phyloP scores from a whole-genome alignment of 73 alveolate species.

The Stentor roeselii region DNA sequence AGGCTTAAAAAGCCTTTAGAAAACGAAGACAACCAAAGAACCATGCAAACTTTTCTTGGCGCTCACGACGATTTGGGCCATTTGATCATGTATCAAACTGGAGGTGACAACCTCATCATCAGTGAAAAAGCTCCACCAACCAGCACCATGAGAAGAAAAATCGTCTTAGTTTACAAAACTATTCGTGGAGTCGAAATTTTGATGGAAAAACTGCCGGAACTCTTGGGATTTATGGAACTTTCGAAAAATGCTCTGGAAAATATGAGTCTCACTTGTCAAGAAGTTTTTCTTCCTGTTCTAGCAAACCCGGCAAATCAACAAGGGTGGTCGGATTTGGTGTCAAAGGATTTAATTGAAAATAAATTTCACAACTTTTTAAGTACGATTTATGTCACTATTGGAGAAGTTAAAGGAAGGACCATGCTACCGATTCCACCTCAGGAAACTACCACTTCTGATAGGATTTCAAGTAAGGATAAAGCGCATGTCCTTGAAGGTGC shows the following conservation, averaged over 20 bases:
- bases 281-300: conserved; percentile 80
- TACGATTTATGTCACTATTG: conserved; percentile 97
- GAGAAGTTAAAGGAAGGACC: conserved; percentile 99
- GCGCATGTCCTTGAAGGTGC: conserved; percentile 99
- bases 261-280: conserved; percentile 32
- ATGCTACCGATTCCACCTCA: conserved; percentile 77
- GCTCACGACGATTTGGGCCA: conserved; percentile 24
- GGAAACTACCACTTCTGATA: conserved; percentile 89
- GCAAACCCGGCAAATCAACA: conserved; percentile 94
- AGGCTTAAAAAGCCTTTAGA: conserved; percentile 6
- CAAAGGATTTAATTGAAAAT: conserved; percentile 91
- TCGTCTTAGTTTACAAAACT: not conserved
- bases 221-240: conserved; percentile 27
- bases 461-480: conserved; percentile 96
- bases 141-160: not conserved
- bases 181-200: conserved; percentile 14
- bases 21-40: conserved; percentile 11
- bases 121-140: not conserved
- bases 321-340: conserved; percentile 99
- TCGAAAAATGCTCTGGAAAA: conserved; percentile 22
- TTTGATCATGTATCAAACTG: not conserved
- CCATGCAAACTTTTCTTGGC: not conserved
- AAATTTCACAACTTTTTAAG: conserved; percentile 99
- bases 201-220: not conserved
- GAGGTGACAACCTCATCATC: conserved; percentile 10